Base-by-base conservation (phyloP, 2,329 filamentous ascomycete species). In the Diplodia corticola region DNA sequence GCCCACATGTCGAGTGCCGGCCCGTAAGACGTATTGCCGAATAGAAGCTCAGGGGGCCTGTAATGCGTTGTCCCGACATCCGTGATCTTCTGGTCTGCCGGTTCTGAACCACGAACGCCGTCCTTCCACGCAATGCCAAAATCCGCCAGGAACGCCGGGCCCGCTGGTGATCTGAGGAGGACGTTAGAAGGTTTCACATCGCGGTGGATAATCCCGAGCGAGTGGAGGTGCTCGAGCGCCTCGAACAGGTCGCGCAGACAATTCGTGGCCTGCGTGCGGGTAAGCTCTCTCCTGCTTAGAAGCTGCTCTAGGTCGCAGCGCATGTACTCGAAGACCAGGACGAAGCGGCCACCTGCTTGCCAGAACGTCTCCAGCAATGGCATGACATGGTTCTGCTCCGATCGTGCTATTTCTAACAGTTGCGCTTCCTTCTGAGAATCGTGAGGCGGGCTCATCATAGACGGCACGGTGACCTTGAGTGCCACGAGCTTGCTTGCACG, bases 61-160 rank as follows among this genome's bases (percentile, higher is more conserved):
- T 99, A 99, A 57, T 91, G 87, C 0, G 93, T 94, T 1, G 94
- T 98, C 40, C 95, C 95, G 28, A 99, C 91, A 75, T 99, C 96
- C 7, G 95, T 89, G 63, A 97, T 90, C 78, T 98, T 98, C 64
- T 83, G 73, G 64, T 86, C 76, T 9, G 81, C 73, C 1, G 87
- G 82, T 75, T 99, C 95, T 15, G 86, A 84, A 3, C 80, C 78
- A 5, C 77, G 69, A 24, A 82, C 78, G 12, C 83, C 77, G 2
- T 89, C 86, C 70, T 89, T 88, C 93, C 93, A 97, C 9, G 93
- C 88, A 46, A 95, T 96, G 60, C 95, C 94, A 79, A 99, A 98
- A 77, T 99, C 95, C 40, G 92, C 88, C 2, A 99, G 83, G 71
- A 89, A 91, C 3, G 91, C 91, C 4, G 92, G 90, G 0, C 91